Percentiles rank a stretch among this genome's conserved stretches.
Evolutionary conservation across 1,284 basidiomycete genomes (phyloP).

Genomic region (Ganoderma leucocontextum): DNA sequence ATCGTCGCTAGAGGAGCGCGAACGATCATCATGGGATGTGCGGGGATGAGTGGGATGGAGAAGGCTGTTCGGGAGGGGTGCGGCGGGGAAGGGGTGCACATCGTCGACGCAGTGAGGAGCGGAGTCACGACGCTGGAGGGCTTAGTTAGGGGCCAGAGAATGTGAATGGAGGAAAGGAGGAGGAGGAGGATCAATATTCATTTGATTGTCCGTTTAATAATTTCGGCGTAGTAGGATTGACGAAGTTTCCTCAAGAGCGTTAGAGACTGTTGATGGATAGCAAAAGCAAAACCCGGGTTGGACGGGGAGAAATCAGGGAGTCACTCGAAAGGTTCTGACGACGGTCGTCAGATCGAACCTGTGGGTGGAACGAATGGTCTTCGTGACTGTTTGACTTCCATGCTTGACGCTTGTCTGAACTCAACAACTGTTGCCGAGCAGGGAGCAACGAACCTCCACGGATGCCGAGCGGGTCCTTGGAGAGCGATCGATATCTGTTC

Average conservation of each 20-base stretch:
- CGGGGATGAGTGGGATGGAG: conserved; percentile 58
- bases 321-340: not conserved
- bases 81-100: conserved; percentile 41
- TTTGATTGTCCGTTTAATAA: not conserved
- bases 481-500: not conserved
- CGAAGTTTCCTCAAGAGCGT: not conserved
- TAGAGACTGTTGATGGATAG: not conserved
- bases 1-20: conserved; percentile 35
- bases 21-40: conserved; percentile 56
- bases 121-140: conserved; percentile 38
- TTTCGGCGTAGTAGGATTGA: too few species aligned
- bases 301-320: not conserved
- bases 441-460: not conserved
- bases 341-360: too few species aligned
- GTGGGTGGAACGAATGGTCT: too few species aligned
- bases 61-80: conserved; percentile 45
- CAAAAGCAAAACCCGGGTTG: too few species aligned
- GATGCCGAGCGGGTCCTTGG: not conserved
- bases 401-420: not conserved
- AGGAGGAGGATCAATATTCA: too few species aligned
- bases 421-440: not conserved
- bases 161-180: conserved; percentile 6
- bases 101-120: conserved; percentile 52
- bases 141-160: conserved; percentile 27
- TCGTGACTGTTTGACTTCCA: not conserved